These are phyloP conservation scores for Andrographis paniculata DNA, from an alignment of 305 asterid species.

Conservation along the genomic window DNA sequence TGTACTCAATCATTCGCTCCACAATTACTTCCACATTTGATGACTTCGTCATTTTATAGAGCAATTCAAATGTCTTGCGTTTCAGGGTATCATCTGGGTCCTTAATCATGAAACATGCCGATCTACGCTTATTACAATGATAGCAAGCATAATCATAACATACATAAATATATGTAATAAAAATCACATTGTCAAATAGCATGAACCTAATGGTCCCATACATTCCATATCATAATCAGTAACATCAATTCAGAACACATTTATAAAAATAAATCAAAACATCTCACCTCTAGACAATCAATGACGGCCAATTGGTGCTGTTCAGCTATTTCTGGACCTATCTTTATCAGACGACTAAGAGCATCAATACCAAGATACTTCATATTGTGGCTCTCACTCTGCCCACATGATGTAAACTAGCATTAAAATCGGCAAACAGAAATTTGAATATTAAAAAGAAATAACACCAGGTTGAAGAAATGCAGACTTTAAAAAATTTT, in stretches of 20 bases:
- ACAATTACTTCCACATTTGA: conserved; percentile 97
- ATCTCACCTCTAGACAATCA: conserved; percentile 92
- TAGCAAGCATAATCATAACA: conserved; percentile 15
- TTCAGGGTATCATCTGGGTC: conserved; percentile 96
- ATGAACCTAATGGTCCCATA: neutral
- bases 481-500: conserved; percentile 77
- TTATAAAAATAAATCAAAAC: neutral
- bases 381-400: conserved; percentile 81
- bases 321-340: conserved; percentile 94
- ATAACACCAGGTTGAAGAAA: conserved; percentile 6
- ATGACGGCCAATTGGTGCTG: conserved; percentile 98
- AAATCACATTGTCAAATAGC: conserved; percentile 7
- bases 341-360: too few relatives aligned
- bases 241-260: conserved; percentile 10
- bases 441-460: neutral
- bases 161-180: conserved; percentile 15
- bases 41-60: conserved; percentile 93
- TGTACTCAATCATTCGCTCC: conserved; percentile 88
- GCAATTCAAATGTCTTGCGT: conserved; percentile 90
- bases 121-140: conserved; percentile 12
- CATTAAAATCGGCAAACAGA: neutral
- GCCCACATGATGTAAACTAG: conserved; percentile 23
- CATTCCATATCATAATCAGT: conserved; percentile 4
- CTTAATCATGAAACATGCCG: conserved; percentile 34
- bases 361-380: conserved; percentile 67